Evolutionary conservation across 176 grass and related monocot genomes (phyloP).

Genomic region (Phoenix dactylifera): DNA sequence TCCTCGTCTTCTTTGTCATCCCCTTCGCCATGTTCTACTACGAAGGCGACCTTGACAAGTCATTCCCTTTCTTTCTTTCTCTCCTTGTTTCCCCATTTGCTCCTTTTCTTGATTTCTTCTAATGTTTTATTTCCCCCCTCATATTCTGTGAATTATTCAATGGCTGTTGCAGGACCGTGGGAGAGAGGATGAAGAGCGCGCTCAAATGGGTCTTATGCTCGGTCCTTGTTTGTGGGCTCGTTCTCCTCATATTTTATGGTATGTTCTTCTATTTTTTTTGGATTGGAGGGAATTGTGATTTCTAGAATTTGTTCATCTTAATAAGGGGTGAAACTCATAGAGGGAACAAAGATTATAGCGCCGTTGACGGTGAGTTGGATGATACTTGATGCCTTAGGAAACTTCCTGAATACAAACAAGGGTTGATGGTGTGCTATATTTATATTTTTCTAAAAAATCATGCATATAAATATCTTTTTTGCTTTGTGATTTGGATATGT

Average conservation of each 20-base stretch:
- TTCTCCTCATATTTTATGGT: constrained; percentile 90
- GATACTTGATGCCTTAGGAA: too few relatives aligned
- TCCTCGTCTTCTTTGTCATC: constrained; percentile 93
- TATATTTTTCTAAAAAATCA: too few relatives aligned
- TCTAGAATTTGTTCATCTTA: too few relatives aligned
- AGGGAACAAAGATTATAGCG: too few relatives aligned
- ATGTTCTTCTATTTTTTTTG: not conserved
- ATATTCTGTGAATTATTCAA: not conserved
- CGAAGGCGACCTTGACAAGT: constrained; percentile 99
- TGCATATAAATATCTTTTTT: too few relatives aligned
- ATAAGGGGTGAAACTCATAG: too few relatives aligned
- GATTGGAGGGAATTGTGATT: not conserved
- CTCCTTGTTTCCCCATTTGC: not conserved
- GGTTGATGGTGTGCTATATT: too few relatives aligned
- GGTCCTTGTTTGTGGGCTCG: constrained; percentile 60
- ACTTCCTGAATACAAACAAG: too few relatives aligned
- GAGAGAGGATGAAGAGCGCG: constrained; percentile 69
- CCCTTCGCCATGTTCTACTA: constrained; percentile 99
- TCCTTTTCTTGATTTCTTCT: not conserved
- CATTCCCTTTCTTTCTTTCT: not conserved
- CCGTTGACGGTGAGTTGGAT: too few relatives aligned
- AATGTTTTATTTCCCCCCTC: not conserved
- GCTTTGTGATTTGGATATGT: too few relatives aligned
- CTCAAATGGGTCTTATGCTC: constrained; percentile 74
- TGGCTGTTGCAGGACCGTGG: constrained; percentile 55